These are phyloP conservation scores for Afroboletus lepidellus DNA, from an alignment of 1,284 basidiomycete species.

Conservation along the genomic window DNA sequence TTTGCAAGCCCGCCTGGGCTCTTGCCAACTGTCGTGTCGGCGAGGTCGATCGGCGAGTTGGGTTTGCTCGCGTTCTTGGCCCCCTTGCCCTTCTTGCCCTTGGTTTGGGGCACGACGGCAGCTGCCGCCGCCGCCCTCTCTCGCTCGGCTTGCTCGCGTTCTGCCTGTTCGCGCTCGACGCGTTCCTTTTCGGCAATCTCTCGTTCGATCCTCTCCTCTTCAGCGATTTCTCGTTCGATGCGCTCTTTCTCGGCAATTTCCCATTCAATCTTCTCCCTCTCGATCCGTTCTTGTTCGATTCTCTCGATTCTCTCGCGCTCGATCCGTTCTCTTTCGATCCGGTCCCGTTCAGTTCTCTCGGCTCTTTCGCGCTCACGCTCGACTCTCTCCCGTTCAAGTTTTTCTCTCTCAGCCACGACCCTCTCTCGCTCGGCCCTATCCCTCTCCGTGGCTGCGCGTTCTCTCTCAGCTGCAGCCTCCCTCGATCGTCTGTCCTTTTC, in stretches of 20 bases:
- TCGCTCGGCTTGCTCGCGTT: constrained; percentile 14
- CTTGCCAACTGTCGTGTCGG: constrained; percentile 31
- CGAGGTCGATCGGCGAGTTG: constrained; percentile 27
- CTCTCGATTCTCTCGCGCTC: constrained; percentile 2
- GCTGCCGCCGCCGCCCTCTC: constrained; percentile 16
- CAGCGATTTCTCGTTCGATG: constrained; percentile 1
- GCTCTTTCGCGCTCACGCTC: constrained; percentile 16
- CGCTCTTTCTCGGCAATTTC: constrained; percentile 6
- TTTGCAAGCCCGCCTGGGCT: constrained; percentile 26
- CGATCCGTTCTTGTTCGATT: background rate
- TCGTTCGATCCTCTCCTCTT: constrained; percentile 6
- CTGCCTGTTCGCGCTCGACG: constrained; percentile 2
- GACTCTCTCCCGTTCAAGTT: constrained; percentile 16
- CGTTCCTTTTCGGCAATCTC: constrained; percentile 8
- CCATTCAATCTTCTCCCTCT: constrained; percentile 2
- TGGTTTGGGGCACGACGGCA: constrained; percentile 1
- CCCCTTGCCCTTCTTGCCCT: constrained; percentile 19
- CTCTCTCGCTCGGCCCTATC: constrained; percentile 18
- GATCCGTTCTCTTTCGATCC: background rate
- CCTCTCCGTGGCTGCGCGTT: constrained; percentile 14
- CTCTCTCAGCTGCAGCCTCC: constrained; percentile 19
- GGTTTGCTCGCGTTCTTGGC: constrained; percentile 25
- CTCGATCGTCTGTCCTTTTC: constrained; percentile 22
- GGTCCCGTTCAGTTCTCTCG: constrained; percentile 1
- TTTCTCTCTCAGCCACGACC: constrained; percentile 18